Evolutionary conservation across 352 stramenopile species (phyloP), one percentile per base, ranked within the genome.

Genomic region (Peronospora destructor): DNA sequence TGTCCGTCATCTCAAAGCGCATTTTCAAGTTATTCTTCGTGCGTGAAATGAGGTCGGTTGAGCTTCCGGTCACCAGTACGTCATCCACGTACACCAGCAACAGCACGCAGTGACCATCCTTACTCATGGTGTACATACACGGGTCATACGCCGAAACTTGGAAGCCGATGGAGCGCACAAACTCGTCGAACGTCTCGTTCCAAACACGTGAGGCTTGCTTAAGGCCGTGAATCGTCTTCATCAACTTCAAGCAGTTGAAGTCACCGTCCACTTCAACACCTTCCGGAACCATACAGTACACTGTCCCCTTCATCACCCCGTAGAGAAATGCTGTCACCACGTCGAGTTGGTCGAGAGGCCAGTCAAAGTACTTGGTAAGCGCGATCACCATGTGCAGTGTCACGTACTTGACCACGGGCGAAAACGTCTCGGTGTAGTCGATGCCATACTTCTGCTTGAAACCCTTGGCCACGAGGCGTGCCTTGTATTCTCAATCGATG

Each of bases 61-160:
- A n/a, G n/a, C n/a, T n/a, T n/a, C n/a, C n/a, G n/a, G n/a, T n/a
- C n/a, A n/a, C n/a, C n/a, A n/a, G n/a, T n/a, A 60, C 16, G 38
- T 58, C 44, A 32, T 58, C 48, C 35, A 64, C 49, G 32, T 55
- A 64, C 0, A 55, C 44, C 36, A 64, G 35, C 14, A 55, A 2
- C 1, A 55, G 16, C 1, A 55, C 42, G 17, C 44, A 58, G 3
- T 58, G 35, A 16, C 37, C 55, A 8, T 54, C 55, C 7, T 47
- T 34, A 25, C 39, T 35, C 35, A 51, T 63, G 47, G 55, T 53
- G 37, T 64, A 64, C 2, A 58, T 44, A n/a, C 44, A 55, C 12
- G 32, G 47, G 29, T 37, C 30, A 30, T 39, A 38, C 0, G 2
- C 23, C 23, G 39, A 45, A 19, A 33, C 39, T 33, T 33, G 21